phyloP scores from a whole-genome alignment of 371 early-diverging fungal species.

The Lichtheimia corymbifera region DNA sequence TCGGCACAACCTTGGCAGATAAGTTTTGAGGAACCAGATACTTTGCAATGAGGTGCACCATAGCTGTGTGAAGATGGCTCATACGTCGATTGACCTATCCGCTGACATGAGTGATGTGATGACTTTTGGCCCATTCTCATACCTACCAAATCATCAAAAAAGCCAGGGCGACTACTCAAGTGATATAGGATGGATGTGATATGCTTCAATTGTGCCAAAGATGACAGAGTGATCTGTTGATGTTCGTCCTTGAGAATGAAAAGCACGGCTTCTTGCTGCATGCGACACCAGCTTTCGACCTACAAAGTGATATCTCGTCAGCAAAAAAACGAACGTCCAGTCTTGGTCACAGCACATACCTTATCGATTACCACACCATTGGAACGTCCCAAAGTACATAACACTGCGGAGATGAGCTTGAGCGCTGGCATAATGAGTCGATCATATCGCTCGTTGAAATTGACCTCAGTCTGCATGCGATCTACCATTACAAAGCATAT shows the following conservation, averaged over 20 bases:
- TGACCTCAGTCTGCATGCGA: neutral
- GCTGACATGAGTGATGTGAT: neutral
- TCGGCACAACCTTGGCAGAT: conserved; percentile 42
- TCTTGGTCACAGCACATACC: conserved; percentile 18
- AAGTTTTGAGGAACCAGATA: conserved; percentile 41
- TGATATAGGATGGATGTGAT: conserved; percentile 46
- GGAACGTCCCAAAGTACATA: conserved; percentile 54
- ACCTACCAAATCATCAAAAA: conserved; percentile 41
- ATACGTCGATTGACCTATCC: conserved; percentile 24
- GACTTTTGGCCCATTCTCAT: neutral
- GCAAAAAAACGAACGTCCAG: neutral
- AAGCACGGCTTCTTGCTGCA: conserved; percentile 63
- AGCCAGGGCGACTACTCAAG: conserved; percentile 40
- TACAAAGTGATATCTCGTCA: conserved; percentile 16
- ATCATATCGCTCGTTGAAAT: conserved; percentile 56
- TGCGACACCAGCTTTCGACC: conserved; percentile 60
- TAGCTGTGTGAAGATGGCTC: conserved; percentile 48
- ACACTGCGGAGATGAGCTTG: conserved; percentile 58
- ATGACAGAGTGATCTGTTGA: conserved; percentile 35
- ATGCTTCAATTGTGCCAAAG: conserved; percentile 51
- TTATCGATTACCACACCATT: conserved; percentile 48
- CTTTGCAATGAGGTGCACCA: conserved; percentile 46
- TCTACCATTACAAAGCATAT: neutral
- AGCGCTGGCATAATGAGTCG: conserved; percentile 63
- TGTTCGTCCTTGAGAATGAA: conserved; percentile 57